These are phyloP conservation scores for Colletotrichum nymphaeae DNA, from an alignment of 2,329 filamentous ascomycete species.

Conservation along the genomic window DNA sequence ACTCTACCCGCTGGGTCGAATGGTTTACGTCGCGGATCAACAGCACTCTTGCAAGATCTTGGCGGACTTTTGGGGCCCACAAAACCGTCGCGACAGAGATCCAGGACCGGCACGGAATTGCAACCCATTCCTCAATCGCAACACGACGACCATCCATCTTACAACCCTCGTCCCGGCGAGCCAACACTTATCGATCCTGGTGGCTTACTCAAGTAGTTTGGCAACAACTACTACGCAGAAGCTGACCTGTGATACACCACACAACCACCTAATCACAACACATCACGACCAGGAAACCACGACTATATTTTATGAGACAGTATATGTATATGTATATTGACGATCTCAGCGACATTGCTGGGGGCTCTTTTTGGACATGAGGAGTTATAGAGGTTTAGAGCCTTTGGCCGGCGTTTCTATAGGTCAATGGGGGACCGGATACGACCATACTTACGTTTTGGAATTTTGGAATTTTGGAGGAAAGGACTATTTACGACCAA, in stretches of 20 bases:
- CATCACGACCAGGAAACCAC: neutral
- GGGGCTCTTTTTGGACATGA: neutral
- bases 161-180: conserved; percentile 44
- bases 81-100: conserved; percentile 44
- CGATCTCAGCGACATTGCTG: conserved; percentile 1
- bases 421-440: neutral
- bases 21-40: conserved; percentile 65
- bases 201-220: conserved; percentile 49
- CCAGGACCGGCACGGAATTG: conserved; percentile 55
- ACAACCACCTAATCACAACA: neutral
- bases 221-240: neutral
- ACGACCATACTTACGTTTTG: conserved; percentile 19
- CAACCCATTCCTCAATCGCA: conserved; percentile 58
- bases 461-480: neutral
- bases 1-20: conserved; percentile 56
- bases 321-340: conserved; percentile 26
- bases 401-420: conserved; percentile 25
- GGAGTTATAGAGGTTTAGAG: conserved; percentile 30
- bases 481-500: conserved; percentile 37
- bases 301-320: neutral
- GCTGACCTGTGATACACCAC: neutral
- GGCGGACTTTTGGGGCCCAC: conserved; percentile 63
- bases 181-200: conserved; percentile 53
- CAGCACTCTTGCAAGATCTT: conserved; percentile 68
- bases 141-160: conserved; percentile 44